Conservation (phyloP, 768 basidiomycete genomes). For the Nidula microcarpa region DNA sequence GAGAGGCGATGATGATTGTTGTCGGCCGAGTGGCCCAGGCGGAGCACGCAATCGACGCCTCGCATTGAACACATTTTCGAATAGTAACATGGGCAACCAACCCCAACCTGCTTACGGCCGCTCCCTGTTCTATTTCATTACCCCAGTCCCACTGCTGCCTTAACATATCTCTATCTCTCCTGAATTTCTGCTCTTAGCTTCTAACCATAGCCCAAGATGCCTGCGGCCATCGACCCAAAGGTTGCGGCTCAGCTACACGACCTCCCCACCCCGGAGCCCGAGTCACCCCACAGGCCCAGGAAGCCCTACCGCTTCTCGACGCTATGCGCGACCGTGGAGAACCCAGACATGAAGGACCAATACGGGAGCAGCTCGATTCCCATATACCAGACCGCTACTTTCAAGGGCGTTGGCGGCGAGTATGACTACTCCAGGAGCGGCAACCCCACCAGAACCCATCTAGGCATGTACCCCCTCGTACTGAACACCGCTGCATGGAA, state of each 20-base stretch:
- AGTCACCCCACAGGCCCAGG: slow-evolving; percentile 63
- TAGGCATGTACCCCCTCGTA: slow-evolving; percentile 51
- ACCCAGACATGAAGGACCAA: slow-evolving; percentile 91
- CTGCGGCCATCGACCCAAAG: slow-evolving; percentile 34
- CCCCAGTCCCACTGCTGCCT: neutral
- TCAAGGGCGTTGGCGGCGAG: slow-evolving; percentile 87
- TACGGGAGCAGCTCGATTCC: slow-evolving; percentile 92
- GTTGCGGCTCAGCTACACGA: slow-evolving; percentile 32
- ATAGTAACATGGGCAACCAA: too few species aligned
- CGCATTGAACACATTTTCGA: too few species aligned
- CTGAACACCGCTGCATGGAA: slow-evolving; percentile 3
- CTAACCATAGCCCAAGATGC: slow-evolving; percentile 18
- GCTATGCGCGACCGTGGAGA: slow-evolving; percentile 87
- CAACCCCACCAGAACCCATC: slow-evolving; percentile 93
- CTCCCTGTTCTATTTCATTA: too few species aligned
- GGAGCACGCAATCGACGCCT: slow-evolving; percentile 24
- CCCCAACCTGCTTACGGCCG: too few species aligned
- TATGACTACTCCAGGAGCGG: slow-evolving; percentile 96
- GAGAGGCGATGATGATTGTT: too few species aligned
- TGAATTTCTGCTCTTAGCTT: neutral
- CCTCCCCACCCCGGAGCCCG: slow-evolving; percentile 79
- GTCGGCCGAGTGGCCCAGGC: slow-evolving; percentile 2
- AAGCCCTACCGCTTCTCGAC: slow-evolving; percentile 89
- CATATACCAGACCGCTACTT: slow-evolving; percentile 97
- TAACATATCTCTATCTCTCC: neutral